A percentile compares a stretch with the other conserved stretches of the same genome.
phyloP scores from a whole-genome alignment of 768 basidiomycete species.

The Agaricus sinodeliciosus region DNA sequence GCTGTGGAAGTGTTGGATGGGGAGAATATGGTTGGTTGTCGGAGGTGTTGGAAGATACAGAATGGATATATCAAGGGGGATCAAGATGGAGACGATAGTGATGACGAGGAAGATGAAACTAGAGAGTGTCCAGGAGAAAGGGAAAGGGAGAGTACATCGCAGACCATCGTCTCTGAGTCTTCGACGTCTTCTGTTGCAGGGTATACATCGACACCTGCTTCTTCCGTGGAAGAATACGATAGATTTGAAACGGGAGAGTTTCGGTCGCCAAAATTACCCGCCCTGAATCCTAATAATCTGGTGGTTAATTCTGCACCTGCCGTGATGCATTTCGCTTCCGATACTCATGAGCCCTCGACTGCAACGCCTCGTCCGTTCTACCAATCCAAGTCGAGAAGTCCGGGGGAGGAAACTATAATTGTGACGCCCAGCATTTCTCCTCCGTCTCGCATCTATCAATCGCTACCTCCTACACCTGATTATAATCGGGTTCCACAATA shows the following conservation, averaged over 20 bases:
- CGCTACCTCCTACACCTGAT: not conserved
- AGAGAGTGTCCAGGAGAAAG: constrained; percentile 8
- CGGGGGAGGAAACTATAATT: not conserved
- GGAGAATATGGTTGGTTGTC: constrained; percentile 92
- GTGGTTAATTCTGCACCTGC: not conserved
- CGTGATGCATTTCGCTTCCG: not conserved
- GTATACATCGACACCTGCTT: not conserved
- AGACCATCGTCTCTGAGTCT: constrained; percentile 2
- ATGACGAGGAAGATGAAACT: constrained; percentile 20
- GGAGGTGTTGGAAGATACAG: constrained; percentile 89
- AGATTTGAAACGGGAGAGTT: not conserved
- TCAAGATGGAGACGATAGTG: constrained; percentile 16
- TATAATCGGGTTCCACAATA: not conserved
- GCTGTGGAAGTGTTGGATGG: constrained; percentile 90
- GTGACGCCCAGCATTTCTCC: not conserved
- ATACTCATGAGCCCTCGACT: not conserved
- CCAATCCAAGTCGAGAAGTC: not conserved
- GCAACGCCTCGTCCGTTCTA: not conserved
- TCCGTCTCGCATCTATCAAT: not conserved
- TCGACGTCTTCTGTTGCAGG: not conserved
- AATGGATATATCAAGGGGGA: constrained; percentile 41
- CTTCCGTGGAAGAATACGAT: constrained; percentile 6
- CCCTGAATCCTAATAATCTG: too few species aligned
- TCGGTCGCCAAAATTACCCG: not conserved
- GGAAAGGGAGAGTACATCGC: constrained; percentile 1